Evolutionary conservation across 78 protist species (phyloP).

Genomic region (Emiliania huxleyi): DNA sequence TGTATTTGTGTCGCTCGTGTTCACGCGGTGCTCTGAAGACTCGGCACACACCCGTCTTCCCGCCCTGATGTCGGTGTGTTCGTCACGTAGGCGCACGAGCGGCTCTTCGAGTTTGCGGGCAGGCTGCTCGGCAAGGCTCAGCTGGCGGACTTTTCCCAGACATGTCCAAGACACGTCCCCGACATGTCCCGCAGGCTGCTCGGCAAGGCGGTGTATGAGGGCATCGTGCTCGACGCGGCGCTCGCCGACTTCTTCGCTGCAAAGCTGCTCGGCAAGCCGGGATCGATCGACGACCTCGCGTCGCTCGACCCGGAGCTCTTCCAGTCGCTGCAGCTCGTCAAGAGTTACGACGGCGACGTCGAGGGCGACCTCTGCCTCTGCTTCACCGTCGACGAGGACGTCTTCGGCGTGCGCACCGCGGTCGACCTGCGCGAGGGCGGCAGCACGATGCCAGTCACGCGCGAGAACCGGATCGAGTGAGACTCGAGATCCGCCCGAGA

Average conservation of each 20-base stretch:
- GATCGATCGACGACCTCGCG: background rate
- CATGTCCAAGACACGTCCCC: too few species aligned
- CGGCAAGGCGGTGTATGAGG: constrained; percentile 40
- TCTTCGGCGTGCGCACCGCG: background rate
- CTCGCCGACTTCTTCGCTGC: constrained; percentile 15
- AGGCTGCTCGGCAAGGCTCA: too few species aligned
- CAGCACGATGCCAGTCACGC: background rate
- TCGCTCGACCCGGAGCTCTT: constrained; percentile 13
- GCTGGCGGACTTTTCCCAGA: too few species aligned
- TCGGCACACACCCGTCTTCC: too few species aligned
- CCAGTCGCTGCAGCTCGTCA: background rate
- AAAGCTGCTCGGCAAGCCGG: background rate
- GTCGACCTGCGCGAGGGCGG: constrained; percentile 8
- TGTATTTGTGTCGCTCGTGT: too few species aligned
- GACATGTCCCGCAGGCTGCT: background rate
- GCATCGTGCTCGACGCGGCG: background rate
- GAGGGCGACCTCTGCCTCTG: background rate
- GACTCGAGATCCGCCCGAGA: background rate
- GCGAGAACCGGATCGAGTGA: background rate
- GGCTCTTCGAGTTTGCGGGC: background rate
- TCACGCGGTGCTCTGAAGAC: too few species aligned
- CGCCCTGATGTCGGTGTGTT: too few species aligned
- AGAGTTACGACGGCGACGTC: constrained; percentile 14
- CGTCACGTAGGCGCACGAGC: background rate
- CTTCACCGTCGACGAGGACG: background rate